Base-by-base conservation (phyloP, 192 early-diverging fungal genomes). In the Phlyctochytrium bullatum region DNA sequence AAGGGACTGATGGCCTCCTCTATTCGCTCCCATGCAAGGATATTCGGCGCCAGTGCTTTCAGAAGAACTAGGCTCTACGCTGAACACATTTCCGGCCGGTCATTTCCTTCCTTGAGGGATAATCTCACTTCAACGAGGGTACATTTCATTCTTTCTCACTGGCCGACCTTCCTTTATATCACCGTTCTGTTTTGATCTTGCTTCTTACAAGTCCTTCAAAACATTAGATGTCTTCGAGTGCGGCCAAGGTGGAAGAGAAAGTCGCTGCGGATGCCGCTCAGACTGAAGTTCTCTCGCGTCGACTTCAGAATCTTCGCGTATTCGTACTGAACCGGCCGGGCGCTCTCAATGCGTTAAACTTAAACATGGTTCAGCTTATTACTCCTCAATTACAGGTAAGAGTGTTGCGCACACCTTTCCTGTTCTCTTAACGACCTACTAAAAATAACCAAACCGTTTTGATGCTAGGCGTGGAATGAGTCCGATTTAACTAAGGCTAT, bases 401-500 rank as follows among this genome's bases (percentile, higher is more conserved):
- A 69, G n/a, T 59, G n/a, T 52, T 35, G n/a, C 50, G 17, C 50
- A 27, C 12, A 36, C 33, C 16, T 28, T 36, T 36, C 57, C 17
- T 16, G 6, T 36, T 17, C 33, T 0, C 12, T 24, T 62, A 35
- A 14, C 28, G 17, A 16, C 29, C 17, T 59, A 28, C 57, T 1
- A 28, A 0, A 0, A 27, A 34, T 20, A 0, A 0, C 0, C 14
- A 14, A n/a, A 12, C 17, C n/a, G 31, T 14, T 28, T 40, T 27
- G 33, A n/a, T 47, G 25, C 32, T 32, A 91, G 84, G 90, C 88
- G 27, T 99, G 92, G 93, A 86, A 93, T 67, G 80, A 87, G 35
- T 93, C 93, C 2, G 88, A 95, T 59, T 78, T 91, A 50, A 90
- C 89, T 72, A 94, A 95, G 72, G 86, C 95, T 29, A 89, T 97